These are phyloP conservation scores for Botrytis fabae DNA, from an alignment of 2,329 filamentous ascomycete species.

Conservation along the genomic window DNA sequence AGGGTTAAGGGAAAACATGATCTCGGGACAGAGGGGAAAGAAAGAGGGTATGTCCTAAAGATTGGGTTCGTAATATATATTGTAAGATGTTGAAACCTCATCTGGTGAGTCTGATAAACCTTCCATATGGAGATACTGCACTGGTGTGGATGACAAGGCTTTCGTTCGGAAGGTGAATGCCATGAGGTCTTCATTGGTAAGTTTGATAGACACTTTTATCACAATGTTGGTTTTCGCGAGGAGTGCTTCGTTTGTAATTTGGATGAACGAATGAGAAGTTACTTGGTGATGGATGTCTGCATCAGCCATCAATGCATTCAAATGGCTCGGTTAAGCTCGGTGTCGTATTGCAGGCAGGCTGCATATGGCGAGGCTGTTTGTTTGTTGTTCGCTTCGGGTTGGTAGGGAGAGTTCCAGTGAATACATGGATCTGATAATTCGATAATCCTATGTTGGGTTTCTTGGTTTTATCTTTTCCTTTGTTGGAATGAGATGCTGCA, in stretches of 20 bases:
- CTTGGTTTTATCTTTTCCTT: background rate
- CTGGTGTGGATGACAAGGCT: background rate
- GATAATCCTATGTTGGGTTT: background rate
- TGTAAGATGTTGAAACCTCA: background rate
- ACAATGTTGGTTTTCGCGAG: background rate
- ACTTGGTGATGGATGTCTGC: background rate
- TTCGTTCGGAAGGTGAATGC: background rate
- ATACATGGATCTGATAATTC: background rate
- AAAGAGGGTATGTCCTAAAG: too few relatives aligned
- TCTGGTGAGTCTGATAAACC: background rate
- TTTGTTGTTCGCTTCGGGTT: background rate
- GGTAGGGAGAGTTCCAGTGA: background rate
- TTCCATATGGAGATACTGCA: background rate
- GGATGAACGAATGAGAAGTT: background rate
- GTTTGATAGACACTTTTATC: background rate
- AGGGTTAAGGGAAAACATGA: accelerated
- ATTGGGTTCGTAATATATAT: background rate
- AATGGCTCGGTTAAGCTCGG: background rate
- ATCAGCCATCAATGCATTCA: background rate
- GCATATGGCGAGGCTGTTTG: background rate
- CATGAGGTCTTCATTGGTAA: background rate
- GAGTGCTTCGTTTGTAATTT: background rate
- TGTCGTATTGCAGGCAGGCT: background rate
- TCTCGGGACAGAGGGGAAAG: background rate
- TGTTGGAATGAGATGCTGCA: background rate